Base-by-base conservation (phyloP, 2,329 filamentous ascomycete genomes). In the Fusarium sp. region DNA sequence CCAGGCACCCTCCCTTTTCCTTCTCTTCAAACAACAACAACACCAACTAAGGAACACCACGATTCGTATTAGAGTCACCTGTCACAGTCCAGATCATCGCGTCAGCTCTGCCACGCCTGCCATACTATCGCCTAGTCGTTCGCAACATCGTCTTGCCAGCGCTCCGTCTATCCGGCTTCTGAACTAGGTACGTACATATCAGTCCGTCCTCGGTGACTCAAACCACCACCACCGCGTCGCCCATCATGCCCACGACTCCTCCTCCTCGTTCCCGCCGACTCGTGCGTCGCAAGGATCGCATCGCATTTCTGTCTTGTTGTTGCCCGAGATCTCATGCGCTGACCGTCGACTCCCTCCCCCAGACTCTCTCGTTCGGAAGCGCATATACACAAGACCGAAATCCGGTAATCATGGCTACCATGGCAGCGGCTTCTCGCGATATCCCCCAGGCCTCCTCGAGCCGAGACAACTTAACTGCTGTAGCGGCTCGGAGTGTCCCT, bases 401-500 rank as follows among this genome's bases (percentile, higher is more conserved):
- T 76, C 66, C 76, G 78, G 80, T 79, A 83, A 83, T 83, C 77
- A 89, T 89, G 86, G 88, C 87, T 85, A 85, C 83, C 79, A 86
- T 87, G 87, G 85, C 86, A 85, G 83, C 86, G 83, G 85, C 85
- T 86, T 86, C 83, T 85, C 87, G 87, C 86, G 87, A 89, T 86
- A 90, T 89, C 82, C 85, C 84, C 77, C 85, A 84, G 84, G 82
- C 85, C 83, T 84, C 83, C 82, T 78, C 79, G 79, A 81, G 80
- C 84, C 87, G 87, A 89, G 88, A 90, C 87, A 87, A 86, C 87
- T 90, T 90, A 80, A 83, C 87, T 90, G 88, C 82, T 89, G 88
- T 90, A 89, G 87, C 87, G 85, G 86, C 86, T 81, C 84, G 85
- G 83, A 87, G 85, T 75, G 85, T 88, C 79, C 82, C 86, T 85